These are phyloP conservation scores for Collybiopsis luxurians DNA, from an alignment of 768 basidiomycete genomes.

Conservation along the genomic window DNA sequence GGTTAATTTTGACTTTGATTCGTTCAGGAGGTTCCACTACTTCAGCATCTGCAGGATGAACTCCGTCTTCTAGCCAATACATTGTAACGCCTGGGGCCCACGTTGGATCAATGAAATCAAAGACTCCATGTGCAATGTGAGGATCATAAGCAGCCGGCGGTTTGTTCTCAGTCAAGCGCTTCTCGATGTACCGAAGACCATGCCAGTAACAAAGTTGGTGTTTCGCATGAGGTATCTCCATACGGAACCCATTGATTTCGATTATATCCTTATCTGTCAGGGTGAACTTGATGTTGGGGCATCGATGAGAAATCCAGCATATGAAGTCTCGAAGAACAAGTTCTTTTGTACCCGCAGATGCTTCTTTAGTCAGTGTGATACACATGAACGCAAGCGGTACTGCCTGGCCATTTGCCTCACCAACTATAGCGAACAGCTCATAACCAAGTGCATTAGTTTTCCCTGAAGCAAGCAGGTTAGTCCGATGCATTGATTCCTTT, in stretches of 20 bases:
- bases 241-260: conserved; percentile 22
- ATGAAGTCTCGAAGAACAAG: conserved; percentile 15
- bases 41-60: too few relatives aligned
- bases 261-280: conserved; percentile 23
- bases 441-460: conserved; percentile 19
- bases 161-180: conserved; percentile 8
- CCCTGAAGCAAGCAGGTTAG: conserved; percentile 8
- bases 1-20: too few relatives aligned
- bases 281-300: conserved; percentile 15
- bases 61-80: too few relatives aligned
- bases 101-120: too few relatives aligned
- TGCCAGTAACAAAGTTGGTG: conserved; percentile 30
- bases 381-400: conserved; percentile 19
- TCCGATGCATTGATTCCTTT: background rate
- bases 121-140: too few relatives aligned
- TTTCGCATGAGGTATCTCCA: conserved; percentile 16
- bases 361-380: conserved; percentile 8
- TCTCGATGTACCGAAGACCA: conserved; percentile 17
- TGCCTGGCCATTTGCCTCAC: conserved; percentile 21
- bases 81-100: too few relatives aligned
- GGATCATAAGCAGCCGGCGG: too few relatives aligned
- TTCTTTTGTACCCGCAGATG: conserved; percentile 13
- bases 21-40: too few relatives aligned
- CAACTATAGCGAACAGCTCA: conserved; percentile 22
- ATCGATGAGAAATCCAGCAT: conserved; percentile 11